A percentile compares a stretch with the other conserved stretches of the same genome.
Conservation (phyloP, 495 filamentous ascomycete species). For the Aspergillus ellipticus region DNA sequence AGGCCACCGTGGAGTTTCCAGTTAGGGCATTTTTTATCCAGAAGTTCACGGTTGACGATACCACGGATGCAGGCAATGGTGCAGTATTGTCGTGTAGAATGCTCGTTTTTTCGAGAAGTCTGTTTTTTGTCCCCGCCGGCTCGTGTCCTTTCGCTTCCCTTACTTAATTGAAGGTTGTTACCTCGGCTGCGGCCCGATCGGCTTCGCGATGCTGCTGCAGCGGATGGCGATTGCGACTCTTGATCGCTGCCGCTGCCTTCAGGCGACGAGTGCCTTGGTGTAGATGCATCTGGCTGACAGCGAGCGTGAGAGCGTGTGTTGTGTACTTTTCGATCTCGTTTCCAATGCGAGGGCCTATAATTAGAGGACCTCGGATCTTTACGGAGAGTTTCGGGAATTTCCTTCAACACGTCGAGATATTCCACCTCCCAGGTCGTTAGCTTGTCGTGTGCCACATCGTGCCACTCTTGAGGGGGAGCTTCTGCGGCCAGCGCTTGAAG, state of each 20-base stretch:
- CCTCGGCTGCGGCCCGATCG: conserved; percentile 12
- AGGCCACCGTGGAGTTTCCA: too few species aligned
- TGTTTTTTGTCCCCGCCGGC: too few species aligned
- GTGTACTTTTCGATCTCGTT: conserved; percentile 22
- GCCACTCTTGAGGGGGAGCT: conserved; percentile 36
- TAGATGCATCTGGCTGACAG: conserved; percentile 48
- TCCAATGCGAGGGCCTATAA: conserved; percentile 28
- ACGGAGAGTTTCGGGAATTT: conserved; percentile 26
- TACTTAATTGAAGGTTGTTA: too few species aligned
- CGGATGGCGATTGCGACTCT: conserved; percentile 19
- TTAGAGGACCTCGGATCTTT: conserved; percentile 17
- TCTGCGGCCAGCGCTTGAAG: conserved; percentile 28
- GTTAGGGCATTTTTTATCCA: conserved; percentile 28
- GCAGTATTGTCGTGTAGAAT: conserved; percentile 22
- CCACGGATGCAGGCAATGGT: conserved; percentile 26
- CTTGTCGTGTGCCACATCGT: conserved; percentile 24
- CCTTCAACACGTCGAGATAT: conserved; percentile 23
- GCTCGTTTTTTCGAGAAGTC: conserved; percentile 13
- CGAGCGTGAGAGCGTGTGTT: conserved; percentile 25
- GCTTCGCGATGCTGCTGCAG: conserved; percentile 19
- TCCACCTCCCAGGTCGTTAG: conserved; percentile 28
- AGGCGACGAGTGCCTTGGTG: conserved; percentile 17
- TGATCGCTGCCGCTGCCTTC: conserved; percentile 23
- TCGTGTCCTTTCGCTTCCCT: too few species aligned
- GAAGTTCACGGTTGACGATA: conserved; percentile 18